Percentiles rank a stretch among this genome's conserved stretches.
These are phyloP conservation scores for Rubia tinctorum DNA, from an alignment of 305 asterid genomes.

Conservation along the genomic window DNA sequence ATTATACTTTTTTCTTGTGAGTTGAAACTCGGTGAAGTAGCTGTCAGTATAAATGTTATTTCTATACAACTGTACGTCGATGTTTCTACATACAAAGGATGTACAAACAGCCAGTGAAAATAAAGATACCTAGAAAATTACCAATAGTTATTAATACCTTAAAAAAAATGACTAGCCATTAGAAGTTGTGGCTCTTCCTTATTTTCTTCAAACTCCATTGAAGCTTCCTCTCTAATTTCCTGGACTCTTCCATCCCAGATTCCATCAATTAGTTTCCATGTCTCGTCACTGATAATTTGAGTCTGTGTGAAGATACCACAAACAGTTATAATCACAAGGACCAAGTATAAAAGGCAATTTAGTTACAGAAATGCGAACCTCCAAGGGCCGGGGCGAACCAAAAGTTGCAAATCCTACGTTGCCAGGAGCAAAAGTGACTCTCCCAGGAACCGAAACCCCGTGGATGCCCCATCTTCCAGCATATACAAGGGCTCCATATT, in stretches of 20 bases:
- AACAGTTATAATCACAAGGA: conserved; percentile 10
- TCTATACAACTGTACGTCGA: neutral
- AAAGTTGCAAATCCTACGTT: conserved; percentile 88
- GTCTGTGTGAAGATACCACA: conserved; percentile 55
- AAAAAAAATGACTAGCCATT: conserved; percentile 90
- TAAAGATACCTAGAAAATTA: neutral
- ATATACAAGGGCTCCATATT: conserved; percentile 77
- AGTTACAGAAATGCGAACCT: conserved; percentile 41
- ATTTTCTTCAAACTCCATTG: conserved; percentile 56
- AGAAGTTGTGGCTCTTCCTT: conserved; percentile 73
- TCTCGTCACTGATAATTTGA: conserved; percentile 79
- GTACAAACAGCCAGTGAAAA: neutral
- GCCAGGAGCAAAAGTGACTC: conserved; percentile 99
- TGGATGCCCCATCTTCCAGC: conserved; percentile 97
- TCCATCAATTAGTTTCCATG: conserved; percentile 89
- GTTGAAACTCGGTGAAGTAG: neutral
- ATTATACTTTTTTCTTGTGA: neutral
- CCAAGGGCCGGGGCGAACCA: conserved; percentile 97
- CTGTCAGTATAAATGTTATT: neutral
- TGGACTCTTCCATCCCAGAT: conserved; percentile 77
- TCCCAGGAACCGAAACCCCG: conserved; percentile 96
- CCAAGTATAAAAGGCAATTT: neutral
- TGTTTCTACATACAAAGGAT: neutral
- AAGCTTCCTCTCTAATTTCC: conserved; percentile 58
- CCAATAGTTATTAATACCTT: conserved; percentile 7